Evolutionary conservation across 495 filamentous ascomycete species (phyloP).

Genomic region (Xanthoparmelia taractica): DNA sequence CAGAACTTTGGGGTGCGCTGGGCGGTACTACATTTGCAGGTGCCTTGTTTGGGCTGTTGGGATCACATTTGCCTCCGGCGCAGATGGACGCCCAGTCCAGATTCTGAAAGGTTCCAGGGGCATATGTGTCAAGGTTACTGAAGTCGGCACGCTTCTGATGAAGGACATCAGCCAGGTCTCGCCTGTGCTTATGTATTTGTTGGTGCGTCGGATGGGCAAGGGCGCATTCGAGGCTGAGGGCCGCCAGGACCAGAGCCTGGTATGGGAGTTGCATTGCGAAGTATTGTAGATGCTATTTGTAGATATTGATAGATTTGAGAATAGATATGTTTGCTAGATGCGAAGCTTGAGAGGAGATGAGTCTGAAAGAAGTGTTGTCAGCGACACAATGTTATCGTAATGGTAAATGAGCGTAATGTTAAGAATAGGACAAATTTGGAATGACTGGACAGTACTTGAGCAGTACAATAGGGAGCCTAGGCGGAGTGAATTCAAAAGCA

Average conservation of each 20-base stretch:
- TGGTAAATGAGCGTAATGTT: slow-evolving; percentile 1
- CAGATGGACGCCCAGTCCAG: slow-evolving; percentile 14
- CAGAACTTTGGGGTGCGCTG: not conserved
- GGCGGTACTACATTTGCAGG: not conserved
- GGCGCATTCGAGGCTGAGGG: slow-evolving; percentile 24
- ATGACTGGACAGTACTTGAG: not conserved
- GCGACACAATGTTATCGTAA: not conserved
- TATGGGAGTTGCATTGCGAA: slow-evolving; percentile 11
- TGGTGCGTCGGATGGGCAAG: slow-evolving; percentile 28
- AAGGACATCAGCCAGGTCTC: slow-evolving; percentile 14
- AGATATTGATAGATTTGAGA: not conserved
- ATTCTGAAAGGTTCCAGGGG: not conserved
- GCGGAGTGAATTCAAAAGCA: not conserved
- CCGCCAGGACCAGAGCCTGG: slow-evolving; percentile 24
- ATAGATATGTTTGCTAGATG: slow-evolving; percentile 10
- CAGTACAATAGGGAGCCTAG: not conserved
- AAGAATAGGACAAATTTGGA: too few relatives aligned
- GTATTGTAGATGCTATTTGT: not conserved
- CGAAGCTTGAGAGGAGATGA: not conserved
- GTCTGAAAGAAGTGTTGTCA: slow-evolving; percentile 16
- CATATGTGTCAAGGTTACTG: slow-evolving; percentile 10
- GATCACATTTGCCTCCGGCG: slow-evolving; percentile 10
- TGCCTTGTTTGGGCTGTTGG: not conserved
- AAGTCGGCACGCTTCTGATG: slow-evolving; percentile 14
- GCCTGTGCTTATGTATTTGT: slow-evolving; percentile 23